Evolutionary conservation across 2,329 filamentous ascomycete genomes (phyloP).

Genomic region (Akanthomyces lecanii): DNA sequence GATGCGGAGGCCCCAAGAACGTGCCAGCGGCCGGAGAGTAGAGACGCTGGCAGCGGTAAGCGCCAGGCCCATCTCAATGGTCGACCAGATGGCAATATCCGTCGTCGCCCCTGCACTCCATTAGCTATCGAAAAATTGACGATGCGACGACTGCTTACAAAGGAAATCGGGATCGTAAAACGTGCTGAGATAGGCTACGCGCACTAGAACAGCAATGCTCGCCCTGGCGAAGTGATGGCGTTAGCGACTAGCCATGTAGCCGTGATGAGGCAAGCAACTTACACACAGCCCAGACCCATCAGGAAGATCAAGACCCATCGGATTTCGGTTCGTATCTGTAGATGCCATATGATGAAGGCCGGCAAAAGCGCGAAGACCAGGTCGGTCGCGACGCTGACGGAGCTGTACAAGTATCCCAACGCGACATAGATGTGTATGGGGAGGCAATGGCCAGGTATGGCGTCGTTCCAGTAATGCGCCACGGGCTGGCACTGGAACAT

Average conservation of each 20-base stretch:
- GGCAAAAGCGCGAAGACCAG: slow-evolving; percentile 46
- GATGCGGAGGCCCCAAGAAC: slow-evolving; percentile 5
- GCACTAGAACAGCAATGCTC: slow-evolving; percentile 36
- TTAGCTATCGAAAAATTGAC: neutral
- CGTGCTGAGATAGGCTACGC: slow-evolving; percentile 31
- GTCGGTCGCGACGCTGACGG: slow-evolving; percentile 42
- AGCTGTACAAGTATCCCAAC: slow-evolving; percentile 46
- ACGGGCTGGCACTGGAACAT: slow-evolving; percentile 29
- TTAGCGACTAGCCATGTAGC: neutral
- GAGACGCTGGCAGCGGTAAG: slow-evolving; percentile 41
- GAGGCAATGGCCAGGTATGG: slow-evolving; percentile 26
- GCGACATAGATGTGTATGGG: slow-evolving; percentile 38
- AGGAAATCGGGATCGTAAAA: slow-evolving; percentile 37
- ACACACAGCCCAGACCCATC: slow-evolving; percentile 50
- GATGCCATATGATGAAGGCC: slow-evolving; percentile 46
- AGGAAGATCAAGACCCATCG: slow-evolving; percentile 48
- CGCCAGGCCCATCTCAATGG: slow-evolving; percentile 40
- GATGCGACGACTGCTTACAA: slow-evolving; percentile 24
- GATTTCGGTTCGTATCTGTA: slow-evolving; percentile 46
- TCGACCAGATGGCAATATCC: slow-evolving; percentile 43
- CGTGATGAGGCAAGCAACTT: slow-evolving; percentile 20
- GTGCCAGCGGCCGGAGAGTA: slow-evolving; percentile 37
- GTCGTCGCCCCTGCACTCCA: slow-evolving; percentile 28
- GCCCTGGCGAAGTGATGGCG: slow-evolving; percentile 27
- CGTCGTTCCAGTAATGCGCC: slow-evolving; percentile 28